Percentiles rank a stretch among this genome's conserved stretches.
Evolutionary conservation across 805 yeast genomes (phyloP).

Genomic region (Isabelozyma rhagii): DNA sequence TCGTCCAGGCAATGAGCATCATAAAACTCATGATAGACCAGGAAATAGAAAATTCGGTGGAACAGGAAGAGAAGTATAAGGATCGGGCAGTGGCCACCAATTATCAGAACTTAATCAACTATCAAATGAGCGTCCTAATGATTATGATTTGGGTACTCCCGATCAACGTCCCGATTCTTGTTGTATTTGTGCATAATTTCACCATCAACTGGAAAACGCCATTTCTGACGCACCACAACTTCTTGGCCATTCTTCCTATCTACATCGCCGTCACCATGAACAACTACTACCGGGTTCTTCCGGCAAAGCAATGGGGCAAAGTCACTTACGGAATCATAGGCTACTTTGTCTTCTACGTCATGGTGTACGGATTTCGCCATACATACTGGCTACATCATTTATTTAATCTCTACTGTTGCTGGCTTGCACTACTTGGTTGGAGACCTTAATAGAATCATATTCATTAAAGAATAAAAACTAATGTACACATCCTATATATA

Average conservation of each 20-base stretch:
- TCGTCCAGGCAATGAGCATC: conserved; percentile 57
- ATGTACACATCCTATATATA: conserved; percentile 9
- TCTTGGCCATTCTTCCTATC: conserved; percentile 73
- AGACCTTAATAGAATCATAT: not conserved
- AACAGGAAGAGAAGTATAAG: not conserved
- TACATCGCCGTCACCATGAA: conserved; percentile 56
- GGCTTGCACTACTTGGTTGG: conserved; percentile 33
- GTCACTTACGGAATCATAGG: conserved; percentile 28
- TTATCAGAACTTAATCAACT: conserved; percentile 45
- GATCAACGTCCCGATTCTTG: conserved; percentile 69
- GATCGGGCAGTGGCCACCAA: not conserved
- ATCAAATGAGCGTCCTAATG: conserved; percentile 58
- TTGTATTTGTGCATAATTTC: conserved; percentile 80
- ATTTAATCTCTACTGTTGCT: conserved; percentile 60
- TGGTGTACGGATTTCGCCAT: conserved; percentile 75
- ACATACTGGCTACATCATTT: conserved; percentile 83
- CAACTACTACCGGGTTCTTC: conserved; percentile 40
- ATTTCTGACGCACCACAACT: conserved; percentile 82
- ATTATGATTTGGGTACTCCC: conserved; percentile 78
- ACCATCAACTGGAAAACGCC: conserved; percentile 79
- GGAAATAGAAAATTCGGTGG: not conserved
- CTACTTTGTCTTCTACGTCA: conserved; percentile 58
- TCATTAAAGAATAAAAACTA: conserved; percentile 9
- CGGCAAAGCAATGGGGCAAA: conserved; percentile 9
- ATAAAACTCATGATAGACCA: conserved; percentile 23